Evolutionary conservation across 257 asterid genomes (phyloP).

Genomic region (Plantago ovata): DNA sequence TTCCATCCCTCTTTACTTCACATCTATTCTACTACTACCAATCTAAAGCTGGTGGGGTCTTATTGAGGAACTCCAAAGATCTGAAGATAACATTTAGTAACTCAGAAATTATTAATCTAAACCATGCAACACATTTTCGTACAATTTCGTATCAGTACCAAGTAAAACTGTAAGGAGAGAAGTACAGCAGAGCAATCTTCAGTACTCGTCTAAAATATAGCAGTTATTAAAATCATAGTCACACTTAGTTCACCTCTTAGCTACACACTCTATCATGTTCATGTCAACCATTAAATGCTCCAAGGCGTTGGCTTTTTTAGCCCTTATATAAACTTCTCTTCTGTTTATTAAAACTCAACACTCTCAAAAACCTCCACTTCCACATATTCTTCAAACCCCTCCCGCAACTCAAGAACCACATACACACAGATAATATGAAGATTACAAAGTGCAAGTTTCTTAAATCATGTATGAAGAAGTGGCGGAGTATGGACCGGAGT

Average conservation of each 20-base stretch:
- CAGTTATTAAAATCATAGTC: slow-evolving; percentile 32
- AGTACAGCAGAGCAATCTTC: slow-evolving; percentile 47
- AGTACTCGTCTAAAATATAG: slow-evolving; percentile 17
- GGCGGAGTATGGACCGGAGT: slow-evolving; percentile 36
- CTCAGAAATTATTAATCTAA: slow-evolving; percentile 16
- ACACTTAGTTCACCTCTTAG: slow-evolving; percentile 43
- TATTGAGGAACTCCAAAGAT: slow-evolving; percentile 30
- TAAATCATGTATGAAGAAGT: slow-evolving; percentile 45
- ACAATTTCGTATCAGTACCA: slow-evolving; percentile 52
- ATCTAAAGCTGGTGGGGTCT: slow-evolving; percentile 42
- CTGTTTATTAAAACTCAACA: slow-evolving; percentile 32
- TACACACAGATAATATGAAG: slow-evolving; percentile 25
- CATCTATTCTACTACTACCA: slow-evolving; percentile 39
- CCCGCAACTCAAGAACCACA: slow-evolving; percentile 12
- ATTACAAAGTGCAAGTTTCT: slow-evolving; percentile 35
- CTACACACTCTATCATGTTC: slow-evolving; percentile 29
- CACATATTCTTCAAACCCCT: slow-evolving; percentile 7
- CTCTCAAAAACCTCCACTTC: slow-evolving; percentile 17
- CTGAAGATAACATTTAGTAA: slow-evolving; percentile 18
- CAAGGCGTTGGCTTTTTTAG: slow-evolving; percentile 20
- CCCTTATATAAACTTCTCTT: slow-evolving; percentile 30
- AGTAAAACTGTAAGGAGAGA: slow-evolving; percentile 22
- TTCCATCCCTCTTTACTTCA: slow-evolving; percentile 59
- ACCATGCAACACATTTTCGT: slow-evolving; percentile 65
- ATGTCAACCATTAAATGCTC: slow-evolving; percentile 30